Evolutionary conservation across 2,329 filamentous ascomycete genomes (phyloP), one percentile per base, ranked within the genome.

Genomic region (Colletotrichum destructivum): DNA sequence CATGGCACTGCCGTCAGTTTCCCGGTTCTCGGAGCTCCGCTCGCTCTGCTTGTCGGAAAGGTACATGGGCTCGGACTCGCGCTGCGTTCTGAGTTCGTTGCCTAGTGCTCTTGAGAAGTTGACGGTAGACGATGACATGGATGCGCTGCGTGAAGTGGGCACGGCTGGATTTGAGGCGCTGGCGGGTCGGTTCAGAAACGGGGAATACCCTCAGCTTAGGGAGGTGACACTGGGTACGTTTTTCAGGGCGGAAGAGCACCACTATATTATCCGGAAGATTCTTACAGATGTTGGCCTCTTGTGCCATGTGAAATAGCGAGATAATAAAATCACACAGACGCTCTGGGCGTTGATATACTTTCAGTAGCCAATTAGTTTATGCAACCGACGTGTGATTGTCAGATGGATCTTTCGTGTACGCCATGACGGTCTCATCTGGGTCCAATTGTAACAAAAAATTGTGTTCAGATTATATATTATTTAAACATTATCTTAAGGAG

Each of bases 401-500:
- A 46, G 4, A 16, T 4, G 13, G 11, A 8, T 23, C 0, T 9
- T 13, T 11, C 6, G 11, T 13, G 47, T 3, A 12, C 5, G 2
- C 9, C 23, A 2, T 21, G 9, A 2, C 5, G 1, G n/a, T 46
- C 3, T 26, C 26, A 26, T 26, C 4, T 26, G 26, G 26, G 26
- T 26, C 4, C 26, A 26, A 4, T 6, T 6, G 42, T 18, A 49
- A 12, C 4, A 3, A n/a, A 21, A 21, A 49, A 26, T 4, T 26
- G 4, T 26, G 4, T 26, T 47, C 13, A 9, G 16, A 7, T 23
- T n/a, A 3, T 51, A 1, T 38, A 31, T 49, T 5, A 13, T 35
- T 66, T 54, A 52, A 60, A 60, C 46, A 66, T 66, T 60, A 66
- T 21, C 18, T 46, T 60, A 54, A 52, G 35, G 55, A 60, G 63